These are phyloP conservation scores for Neurospora sp. DNA, from an alignment of 495 filamentous ascomycete genomes.

Conservation along the genomic window DNA sequence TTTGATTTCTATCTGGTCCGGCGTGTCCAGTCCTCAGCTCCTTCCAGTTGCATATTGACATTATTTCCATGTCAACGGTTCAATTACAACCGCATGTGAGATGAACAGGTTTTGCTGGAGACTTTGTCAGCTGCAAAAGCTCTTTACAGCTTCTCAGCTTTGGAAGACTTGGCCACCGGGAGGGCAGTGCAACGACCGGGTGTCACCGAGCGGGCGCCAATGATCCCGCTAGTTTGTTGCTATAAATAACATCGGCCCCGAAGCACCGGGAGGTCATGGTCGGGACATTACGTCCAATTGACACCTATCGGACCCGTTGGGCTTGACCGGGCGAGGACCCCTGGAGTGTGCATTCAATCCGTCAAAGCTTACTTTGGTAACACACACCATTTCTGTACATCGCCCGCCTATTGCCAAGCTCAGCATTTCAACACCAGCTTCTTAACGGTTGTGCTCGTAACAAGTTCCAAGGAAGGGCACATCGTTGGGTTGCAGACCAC, in stretches of 20 bases:
- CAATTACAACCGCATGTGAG: background rate
- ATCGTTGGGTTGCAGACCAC: background rate
- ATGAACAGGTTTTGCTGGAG: background rate
- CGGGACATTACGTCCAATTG: background rate
- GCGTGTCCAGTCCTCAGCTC: background rate
- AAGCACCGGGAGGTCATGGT: background rate
- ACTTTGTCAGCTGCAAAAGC: background rate
- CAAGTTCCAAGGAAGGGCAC: background rate
- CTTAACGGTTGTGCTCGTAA: background rate
- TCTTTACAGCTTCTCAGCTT: background rate
- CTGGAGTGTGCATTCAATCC: background rate
- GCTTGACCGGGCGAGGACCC: background rate
- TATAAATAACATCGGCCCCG: background rate
- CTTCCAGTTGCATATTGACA: background rate
- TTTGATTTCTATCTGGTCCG: background rate
- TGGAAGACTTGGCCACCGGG: background rate
- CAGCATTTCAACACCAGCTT: background rate
- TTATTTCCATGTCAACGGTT: background rate
- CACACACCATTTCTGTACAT: background rate
- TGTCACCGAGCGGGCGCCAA: background rate
- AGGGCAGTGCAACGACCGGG: background rate
- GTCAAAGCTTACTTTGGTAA: background rate
- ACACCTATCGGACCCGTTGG: background rate
- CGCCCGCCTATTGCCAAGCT: background rate
- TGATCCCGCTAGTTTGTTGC: background rate